Percentiles rank a stretch among this genome's conserved stretches.
These are phyloP conservation scores for Capsella bursapastoris DNA, from an alignment of 345 rosid species.

Conservation along the genomic window DNA sequence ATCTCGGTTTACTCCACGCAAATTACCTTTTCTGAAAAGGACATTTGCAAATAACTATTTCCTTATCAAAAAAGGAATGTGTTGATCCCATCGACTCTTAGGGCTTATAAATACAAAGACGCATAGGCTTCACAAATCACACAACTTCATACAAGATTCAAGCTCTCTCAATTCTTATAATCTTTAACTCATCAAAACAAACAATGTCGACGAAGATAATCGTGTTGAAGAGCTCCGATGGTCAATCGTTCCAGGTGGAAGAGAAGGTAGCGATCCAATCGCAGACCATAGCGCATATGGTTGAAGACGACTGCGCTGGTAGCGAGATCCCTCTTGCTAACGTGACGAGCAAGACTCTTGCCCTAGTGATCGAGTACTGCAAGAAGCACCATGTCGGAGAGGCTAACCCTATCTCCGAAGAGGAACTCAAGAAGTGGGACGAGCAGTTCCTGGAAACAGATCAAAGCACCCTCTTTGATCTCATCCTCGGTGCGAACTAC, in stretches of 20 bases:
- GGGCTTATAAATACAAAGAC: neutral
- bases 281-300: neutral
- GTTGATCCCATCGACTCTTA: neutral
- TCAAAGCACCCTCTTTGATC: neutral
- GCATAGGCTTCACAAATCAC: neutral
- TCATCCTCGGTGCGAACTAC: slow-evolving; percentile 3
- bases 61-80: neutral
- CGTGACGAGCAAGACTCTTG: neutral
- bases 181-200: neutral
- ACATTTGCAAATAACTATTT: neutral
- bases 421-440: neutral
- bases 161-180: neutral
- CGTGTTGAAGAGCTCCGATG: slow-evolving; percentile 9
- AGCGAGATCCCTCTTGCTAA: neutral
- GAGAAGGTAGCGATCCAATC: neutral
- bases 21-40: neutral
- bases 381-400: neutral
- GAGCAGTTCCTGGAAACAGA: neutral
- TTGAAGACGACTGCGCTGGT: neutral
- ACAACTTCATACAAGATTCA: neutral
- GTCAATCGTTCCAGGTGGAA: neutral
- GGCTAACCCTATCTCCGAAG: neutral
- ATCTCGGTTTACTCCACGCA: neutral
- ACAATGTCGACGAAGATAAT: neutral
- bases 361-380: neutral